Evolutionary conservation across 1,284 basidiomycete species (phyloP).

Genomic region (Phylloboletellus chloephorus): DNA sequence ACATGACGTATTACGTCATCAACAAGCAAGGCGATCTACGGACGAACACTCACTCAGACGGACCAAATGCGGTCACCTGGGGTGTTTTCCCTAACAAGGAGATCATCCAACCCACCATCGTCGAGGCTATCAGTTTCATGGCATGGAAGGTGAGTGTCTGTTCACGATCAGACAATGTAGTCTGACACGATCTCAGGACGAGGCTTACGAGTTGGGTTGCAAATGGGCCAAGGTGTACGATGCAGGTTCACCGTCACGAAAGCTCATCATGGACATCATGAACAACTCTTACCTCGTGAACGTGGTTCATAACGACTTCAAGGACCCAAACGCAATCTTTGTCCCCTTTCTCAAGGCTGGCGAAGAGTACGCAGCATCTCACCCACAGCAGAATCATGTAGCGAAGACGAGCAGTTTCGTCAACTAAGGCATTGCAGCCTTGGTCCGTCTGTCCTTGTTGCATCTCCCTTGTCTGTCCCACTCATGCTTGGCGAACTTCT

Average conservation of each 20-base stretch:
- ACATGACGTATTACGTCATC: slow-evolving; percentile 96
- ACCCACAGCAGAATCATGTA: slow-evolving; percentile 23
- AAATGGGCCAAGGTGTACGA: slow-evolving; percentile 95
- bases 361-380: slow-evolving; percentile 48
- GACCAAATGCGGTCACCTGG: slow-evolving; percentile 99
- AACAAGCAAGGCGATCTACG: slow-evolving; percentile 88
- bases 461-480: slow-evolving; percentile 1
- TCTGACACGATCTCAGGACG: slow-evolving; percentile 55
- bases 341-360: slow-evolving; percentile 77
- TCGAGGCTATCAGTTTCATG: slow-evolving; percentile 95
- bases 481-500: slow-evolving; percentile 5
- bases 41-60: slow-evolving; percentile 89
- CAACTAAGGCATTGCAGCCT: slow-evolving; percentile 17
- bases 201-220: slow-evolving; percentile 91
- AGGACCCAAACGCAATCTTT: slow-evolving; percentile 80
- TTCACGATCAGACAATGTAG: slow-evolving; percentile 1
- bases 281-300: slow-evolving; percentile 88
- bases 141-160: slow-evolving; percentile 77
- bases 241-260: slow-evolving; percentile 65
- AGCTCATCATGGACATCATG: slow-evolving; percentile 76
- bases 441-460: slow-evolving; percentile 4
- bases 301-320: slow-evolving; percentile 97
- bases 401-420: slow-evolving; percentile 31
- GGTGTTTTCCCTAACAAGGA: slow-evolving; percentile 98
- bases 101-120: slow-evolving; percentile 96